A percentile compares a stretch with the other conserved stretches of the same genome.
phyloP scores from a whole-genome alignment of 1,139 yeast genomes.

The Yamadazyma pseudoaaseri region DNA sequence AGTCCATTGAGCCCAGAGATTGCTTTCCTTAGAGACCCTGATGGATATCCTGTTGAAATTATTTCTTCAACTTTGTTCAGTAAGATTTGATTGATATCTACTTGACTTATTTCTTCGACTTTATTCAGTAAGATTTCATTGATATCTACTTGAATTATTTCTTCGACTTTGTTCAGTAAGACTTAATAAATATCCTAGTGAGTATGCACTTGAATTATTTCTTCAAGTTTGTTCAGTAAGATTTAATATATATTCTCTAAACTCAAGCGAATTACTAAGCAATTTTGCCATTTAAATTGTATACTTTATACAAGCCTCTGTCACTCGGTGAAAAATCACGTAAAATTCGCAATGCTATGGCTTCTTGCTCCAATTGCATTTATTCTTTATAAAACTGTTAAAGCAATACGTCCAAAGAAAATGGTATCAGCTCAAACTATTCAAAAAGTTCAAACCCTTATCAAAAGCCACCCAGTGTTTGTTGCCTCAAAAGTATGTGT shows the following conservation, averaged over 20 bases:
- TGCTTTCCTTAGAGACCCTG: constrained; percentile 88
- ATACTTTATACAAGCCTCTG: too few species aligned
- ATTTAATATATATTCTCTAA: too few species aligned
- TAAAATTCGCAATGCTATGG: background rate
- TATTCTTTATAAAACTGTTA: background rate
- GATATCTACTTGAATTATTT: constrained; percentile 70
- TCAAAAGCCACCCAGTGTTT: constrained; percentile 67
- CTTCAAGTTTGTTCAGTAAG: too few species aligned
- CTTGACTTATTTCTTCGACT: too few species aligned
- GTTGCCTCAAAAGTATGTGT: constrained; percentile 73
- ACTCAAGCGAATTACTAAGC: too few species aligned
- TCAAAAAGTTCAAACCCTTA: constrained; percentile 60
- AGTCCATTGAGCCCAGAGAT: constrained; percentile 38
- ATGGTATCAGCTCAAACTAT: constrained; percentile 51
- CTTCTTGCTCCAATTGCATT: background rate
- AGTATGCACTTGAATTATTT: too few species aligned
- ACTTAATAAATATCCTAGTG: too few species aligned
- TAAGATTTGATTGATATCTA: too few species aligned
- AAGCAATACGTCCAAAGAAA: constrained; percentile 1
- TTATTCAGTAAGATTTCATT: too few species aligned
- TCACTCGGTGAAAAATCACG: too few species aligned
- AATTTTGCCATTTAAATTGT: too few species aligned
- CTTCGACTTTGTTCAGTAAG: constrained; percentile 1
- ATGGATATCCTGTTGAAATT: constrained; percentile 81
- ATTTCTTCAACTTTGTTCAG: constrained; percentile 20